Percentiles rank a stretch among this genome's conserved stretches.
Evolutionary conservation across 2,329 filamentous ascomycete genomes (phyloP).

Genomic region (Allantophomopsis cytisporea): DNA sequence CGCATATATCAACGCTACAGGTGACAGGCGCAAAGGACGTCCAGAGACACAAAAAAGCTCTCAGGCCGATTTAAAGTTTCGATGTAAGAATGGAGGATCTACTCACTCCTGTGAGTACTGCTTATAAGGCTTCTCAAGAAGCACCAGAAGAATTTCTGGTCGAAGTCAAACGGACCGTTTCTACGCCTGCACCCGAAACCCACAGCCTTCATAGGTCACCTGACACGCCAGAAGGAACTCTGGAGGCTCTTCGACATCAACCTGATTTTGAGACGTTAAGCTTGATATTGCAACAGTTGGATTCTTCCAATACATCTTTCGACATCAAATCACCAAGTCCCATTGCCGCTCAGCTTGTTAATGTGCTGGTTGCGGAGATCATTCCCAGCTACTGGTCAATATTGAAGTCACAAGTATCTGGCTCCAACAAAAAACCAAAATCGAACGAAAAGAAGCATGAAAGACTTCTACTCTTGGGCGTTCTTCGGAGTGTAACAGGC

Average conservation of each 20-base stretch:
- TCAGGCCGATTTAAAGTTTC: neutral
- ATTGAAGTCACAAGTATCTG: constrained; percentile 31
- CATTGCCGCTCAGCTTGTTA: constrained; percentile 59
- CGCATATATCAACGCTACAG: neutral
- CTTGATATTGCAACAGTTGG: constrained; percentile 37
- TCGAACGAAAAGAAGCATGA: constrained; percentile 19
- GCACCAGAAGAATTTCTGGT: constrained; percentile 8
- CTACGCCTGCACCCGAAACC: constrained; percentile 2
- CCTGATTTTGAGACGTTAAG: constrained; percentile 45
- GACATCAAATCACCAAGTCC: constrained; percentile 51
- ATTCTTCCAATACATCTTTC: constrained; percentile 24
- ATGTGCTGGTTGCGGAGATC: constrained; percentile 59
- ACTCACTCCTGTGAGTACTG: constrained; percentile 31
- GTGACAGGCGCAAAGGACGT: no score
- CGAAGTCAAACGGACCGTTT: constrained; percentile 7
- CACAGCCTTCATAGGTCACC: neutral
- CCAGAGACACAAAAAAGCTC: no score
- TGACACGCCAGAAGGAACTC: constrained; percentile 27
- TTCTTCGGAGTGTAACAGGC: constrained; percentile 61
- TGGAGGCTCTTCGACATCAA: constrained; percentile 47
- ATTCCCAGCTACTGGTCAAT: constrained; percentile 72
- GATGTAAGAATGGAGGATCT: constrained; percentile 30
- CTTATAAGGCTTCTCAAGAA: constrained; percentile 12
- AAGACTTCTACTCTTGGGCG: constrained; percentile 39
- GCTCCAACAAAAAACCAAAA: constrained; percentile 5